A percentile compares a stretch with the other conserved stretches of the same genome.
phyloP scores from a whole-genome alignment of 2,329 filamentous ascomycete species.

The Pseudocercospora fijiensis region DNA sequence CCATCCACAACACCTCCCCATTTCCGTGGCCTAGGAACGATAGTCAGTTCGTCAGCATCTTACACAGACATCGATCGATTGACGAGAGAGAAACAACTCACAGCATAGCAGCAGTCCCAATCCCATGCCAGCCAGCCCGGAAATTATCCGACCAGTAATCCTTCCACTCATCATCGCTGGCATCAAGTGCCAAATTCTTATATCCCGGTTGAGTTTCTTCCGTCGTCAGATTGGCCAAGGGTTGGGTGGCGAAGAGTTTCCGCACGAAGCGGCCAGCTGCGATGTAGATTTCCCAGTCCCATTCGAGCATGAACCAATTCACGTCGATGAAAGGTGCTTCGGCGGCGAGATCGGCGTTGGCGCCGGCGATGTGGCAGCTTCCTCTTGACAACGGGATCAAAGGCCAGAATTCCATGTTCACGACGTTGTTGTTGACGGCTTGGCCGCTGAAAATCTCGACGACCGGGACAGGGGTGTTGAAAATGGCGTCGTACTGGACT shows the following conservation, averaged over 20 bases:
- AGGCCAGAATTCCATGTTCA: constrained; percentile 25
- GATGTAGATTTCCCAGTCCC: constrained; percentile 31
- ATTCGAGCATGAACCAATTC: constrained; percentile 30
- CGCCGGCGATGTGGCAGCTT: constrained; percentile 29
- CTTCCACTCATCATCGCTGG: constrained; percentile 26
- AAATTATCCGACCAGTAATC: constrained; percentile 17
- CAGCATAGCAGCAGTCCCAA: constrained; percentile 33
- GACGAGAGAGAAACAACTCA: background rate
- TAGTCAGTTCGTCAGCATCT: too few relatives aligned
- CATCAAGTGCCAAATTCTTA: constrained; percentile 13
- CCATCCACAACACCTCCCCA: constrained; percentile 30
- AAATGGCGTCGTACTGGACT: constrained; percentile 20
- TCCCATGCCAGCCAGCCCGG: constrained; percentile 22
- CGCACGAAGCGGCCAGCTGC: constrained; percentile 29
- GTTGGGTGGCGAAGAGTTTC: constrained; percentile 22
- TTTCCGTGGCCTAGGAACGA: constrained; percentile 15
- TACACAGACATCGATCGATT: too few relatives aligned
- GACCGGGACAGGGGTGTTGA: constrained; percentile 12
- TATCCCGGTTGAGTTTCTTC: constrained; percentile 33
- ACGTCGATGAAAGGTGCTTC: constrained; percentile 32
- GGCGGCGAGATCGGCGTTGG: constrained; percentile 21
- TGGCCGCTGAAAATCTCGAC: constrained; percentile 19
- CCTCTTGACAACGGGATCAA: constrained; percentile 32
- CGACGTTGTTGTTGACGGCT: background rate
- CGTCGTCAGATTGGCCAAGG: constrained; percentile 31